These are phyloP conservation scores for Xerocomellus intermedius DNA, from an alignment of 768 basidiomycete species.

Conservation along the genomic window DNA sequence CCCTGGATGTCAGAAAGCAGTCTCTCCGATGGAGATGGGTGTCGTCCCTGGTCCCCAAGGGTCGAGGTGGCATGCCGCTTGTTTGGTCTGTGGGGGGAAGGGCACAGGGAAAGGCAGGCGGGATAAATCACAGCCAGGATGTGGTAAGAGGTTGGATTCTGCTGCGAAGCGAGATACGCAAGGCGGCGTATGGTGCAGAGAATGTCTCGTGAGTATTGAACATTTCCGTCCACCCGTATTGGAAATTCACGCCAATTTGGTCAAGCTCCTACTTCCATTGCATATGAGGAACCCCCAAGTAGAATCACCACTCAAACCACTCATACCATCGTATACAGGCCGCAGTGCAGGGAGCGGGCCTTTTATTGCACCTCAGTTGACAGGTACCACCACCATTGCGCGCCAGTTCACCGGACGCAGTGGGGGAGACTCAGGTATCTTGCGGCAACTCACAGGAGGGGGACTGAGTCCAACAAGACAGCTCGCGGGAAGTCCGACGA, in stretches of 20 bases:
- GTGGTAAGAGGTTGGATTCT: slow-evolving; percentile 80
- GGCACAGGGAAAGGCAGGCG: slow-evolving; percentile 40
- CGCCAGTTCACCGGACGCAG: slow-evolving; percentile 71
- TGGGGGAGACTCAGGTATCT: slow-evolving; percentile 35
- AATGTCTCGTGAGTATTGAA: slow-evolving; percentile 62
- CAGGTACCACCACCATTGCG: slow-evolving; percentile 71
- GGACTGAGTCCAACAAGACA: slow-evolving; percentile 68
- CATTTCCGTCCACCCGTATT: background rate
- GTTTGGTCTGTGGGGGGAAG: slow-evolving; percentile 81
- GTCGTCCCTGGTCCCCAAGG: slow-evolving; percentile 85
- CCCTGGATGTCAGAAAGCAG: slow-evolving; percentile 70
- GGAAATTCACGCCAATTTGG: slow-evolving; percentile 10
- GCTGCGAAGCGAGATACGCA: slow-evolving; percentile 72
- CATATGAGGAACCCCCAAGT: slow-evolving; percentile 48
- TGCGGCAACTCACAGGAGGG: slow-evolving; percentile 65
- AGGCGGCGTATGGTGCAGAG: slow-evolving; percentile 79
- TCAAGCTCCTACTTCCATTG: slow-evolving; percentile 55
- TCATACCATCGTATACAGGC: slow-evolving; percentile 47
- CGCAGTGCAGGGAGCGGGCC: slow-evolving; percentile 26
- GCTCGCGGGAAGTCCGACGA: slow-evolving; percentile 65
- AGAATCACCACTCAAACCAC: slow-evolving; percentile 50
- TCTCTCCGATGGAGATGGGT: slow-evolving; percentile 82
- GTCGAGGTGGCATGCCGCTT: slow-evolving; percentile 74
- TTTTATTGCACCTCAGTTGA: slow-evolving; percentile 52
- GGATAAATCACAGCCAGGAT: slow-evolving; percentile 65